phyloP scores from a whole-genome alignment of 441 rosid species.

The Gossypium trilobum region DNA sequence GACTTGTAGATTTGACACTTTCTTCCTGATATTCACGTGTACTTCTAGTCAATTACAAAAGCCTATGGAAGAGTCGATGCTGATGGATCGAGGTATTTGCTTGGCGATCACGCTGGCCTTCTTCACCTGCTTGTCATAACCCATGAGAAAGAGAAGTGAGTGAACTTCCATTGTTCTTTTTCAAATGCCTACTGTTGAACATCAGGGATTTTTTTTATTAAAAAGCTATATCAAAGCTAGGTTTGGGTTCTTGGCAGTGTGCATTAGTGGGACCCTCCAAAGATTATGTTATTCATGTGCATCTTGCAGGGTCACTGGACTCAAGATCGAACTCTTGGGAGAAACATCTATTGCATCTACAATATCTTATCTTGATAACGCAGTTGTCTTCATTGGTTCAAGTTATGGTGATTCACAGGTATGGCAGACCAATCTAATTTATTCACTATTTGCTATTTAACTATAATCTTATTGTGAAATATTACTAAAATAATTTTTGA shows the following conservation, averaged over 20 bases:
- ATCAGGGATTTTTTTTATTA: background rate
- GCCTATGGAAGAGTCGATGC: slow-evolving; percentile 98
- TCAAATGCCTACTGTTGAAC: background rate
- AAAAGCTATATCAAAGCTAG: background rate
- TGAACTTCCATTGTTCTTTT: slow-evolving; percentile 10
- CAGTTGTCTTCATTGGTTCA: slow-evolving; percentile 84
- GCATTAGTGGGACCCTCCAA: slow-evolving; percentile 14
- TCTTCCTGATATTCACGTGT: slow-evolving; percentile 11
- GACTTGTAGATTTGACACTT: slow-evolving; percentile 18
- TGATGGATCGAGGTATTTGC: slow-evolving; percentile 96
- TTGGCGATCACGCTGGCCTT: slow-evolving; percentile 93
- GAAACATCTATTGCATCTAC: slow-evolving; percentile 93
- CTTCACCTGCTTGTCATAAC: slow-evolving; percentile 92
- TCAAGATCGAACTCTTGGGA: slow-evolving; percentile 88
- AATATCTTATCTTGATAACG: slow-evolving; percentile 93
- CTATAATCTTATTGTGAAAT: background rate
- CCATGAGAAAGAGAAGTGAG: slow-evolving; percentile 96
- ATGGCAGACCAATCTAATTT: slow-evolving; percentile 4
- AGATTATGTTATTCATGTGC: slow-evolving; percentile 10
- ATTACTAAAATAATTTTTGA: background rate
- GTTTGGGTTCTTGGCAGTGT: background rate
- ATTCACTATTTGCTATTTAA: background rate
- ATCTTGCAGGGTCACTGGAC: slow-evolving; percentile 76
- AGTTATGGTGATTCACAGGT: slow-evolving; percentile 99
- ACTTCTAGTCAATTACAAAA: slow-evolving; percentile 71